These are phyloP conservation scores for Gynandropsis gynandra DNA, from an alignment of 345 rosid genomes.

Conservation along the genomic window DNA sequence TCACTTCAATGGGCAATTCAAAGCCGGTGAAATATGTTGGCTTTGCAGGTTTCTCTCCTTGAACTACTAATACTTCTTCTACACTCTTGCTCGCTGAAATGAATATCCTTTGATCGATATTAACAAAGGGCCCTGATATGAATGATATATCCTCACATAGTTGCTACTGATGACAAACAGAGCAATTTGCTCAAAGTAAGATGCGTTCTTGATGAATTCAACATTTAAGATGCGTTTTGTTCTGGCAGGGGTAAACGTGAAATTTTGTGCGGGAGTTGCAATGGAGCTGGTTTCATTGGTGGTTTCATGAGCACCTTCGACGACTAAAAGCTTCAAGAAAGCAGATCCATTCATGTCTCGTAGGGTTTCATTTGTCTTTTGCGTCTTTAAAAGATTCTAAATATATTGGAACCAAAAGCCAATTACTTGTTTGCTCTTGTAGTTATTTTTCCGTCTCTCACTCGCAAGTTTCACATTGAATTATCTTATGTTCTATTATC, in stretches of 20 bases:
- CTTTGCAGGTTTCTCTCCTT: conserved; percentile 63
- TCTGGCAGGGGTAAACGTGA: conserved; percentile 77
- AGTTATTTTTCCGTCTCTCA: too few species aligned
- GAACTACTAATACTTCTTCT: not conserved
- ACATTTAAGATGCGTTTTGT: not conserved
- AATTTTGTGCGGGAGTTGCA: conserved; percentile 72
- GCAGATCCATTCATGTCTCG: not conserved
- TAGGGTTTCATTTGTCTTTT: too few species aligned
- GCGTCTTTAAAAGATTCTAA: too few species aligned
- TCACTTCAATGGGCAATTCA: conserved; percentile 92
- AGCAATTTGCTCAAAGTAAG: too few species aligned
- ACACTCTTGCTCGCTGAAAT: not conserved
- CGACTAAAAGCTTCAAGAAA: conserved; percentile 22
- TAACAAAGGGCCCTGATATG: not conserved
- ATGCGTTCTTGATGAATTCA: too few species aligned
- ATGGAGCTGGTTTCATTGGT: conserved; percentile 94
- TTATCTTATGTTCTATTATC: too few species aligned
- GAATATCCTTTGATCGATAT: not conserved
- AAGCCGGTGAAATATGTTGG: conserved; percentile 91
- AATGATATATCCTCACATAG: not conserved
- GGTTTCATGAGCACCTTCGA: conserved; percentile 87
- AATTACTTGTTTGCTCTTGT: too few species aligned
- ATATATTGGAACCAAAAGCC: too few species aligned
- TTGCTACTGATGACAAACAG: too few species aligned
- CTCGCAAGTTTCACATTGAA: too few species aligned